Base-by-base conservation (phyloP, 805 yeast genomes). In the Lipomyces starkeyi region DNA sequence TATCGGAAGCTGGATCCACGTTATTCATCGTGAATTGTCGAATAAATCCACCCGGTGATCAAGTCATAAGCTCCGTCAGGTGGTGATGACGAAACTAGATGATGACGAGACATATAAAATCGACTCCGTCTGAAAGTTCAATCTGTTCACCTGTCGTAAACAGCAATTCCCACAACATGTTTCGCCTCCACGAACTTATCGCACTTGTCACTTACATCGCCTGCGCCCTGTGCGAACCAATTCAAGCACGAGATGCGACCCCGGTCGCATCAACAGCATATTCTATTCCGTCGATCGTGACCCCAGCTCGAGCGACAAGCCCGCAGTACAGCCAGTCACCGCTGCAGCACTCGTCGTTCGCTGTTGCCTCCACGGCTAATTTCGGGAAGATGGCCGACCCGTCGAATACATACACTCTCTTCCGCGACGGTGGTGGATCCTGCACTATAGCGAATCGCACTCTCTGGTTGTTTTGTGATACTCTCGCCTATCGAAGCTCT, bases 401-500 rank as follows among this genome's bases (percentile, higher is more conserved):
- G 54, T 5, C 27, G 13, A 65, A 63, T 32, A 32, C 27, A 7
- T 65, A 63, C 37, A 32, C 35, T 14, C 25, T 65, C 43, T 62
- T 52, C 58, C 65, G 68, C 22, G 68, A 58, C 60, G 68, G 62
- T 27, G 68, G 66, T 47, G 68, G 68, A 7, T 40, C 63, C 14
- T 65, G 68, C 64, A 3, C 55, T n/a, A 14, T 65, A 20, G 17
- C 59, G 34, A 64, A 62, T 62, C 52, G 57, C 8, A 63, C 62
- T 9, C 17, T 65, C 37, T 65, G 67, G 68, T 65, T 65, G 57
- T 62, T 62, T 47, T 37, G 49, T 43, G 66, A 65, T 58, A 65
- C 68, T 43, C 20, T 14, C 17, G 40, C 37, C 8, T 47, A 34
- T 60, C n/a, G 20, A 47, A 37, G 8, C 43, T 11, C 34, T 13